These are phyloP conservation scores for Oryza coarctata DNA, from an alignment of 176 grass and related monocot genomes.

Conservation along the genomic window DNA sequence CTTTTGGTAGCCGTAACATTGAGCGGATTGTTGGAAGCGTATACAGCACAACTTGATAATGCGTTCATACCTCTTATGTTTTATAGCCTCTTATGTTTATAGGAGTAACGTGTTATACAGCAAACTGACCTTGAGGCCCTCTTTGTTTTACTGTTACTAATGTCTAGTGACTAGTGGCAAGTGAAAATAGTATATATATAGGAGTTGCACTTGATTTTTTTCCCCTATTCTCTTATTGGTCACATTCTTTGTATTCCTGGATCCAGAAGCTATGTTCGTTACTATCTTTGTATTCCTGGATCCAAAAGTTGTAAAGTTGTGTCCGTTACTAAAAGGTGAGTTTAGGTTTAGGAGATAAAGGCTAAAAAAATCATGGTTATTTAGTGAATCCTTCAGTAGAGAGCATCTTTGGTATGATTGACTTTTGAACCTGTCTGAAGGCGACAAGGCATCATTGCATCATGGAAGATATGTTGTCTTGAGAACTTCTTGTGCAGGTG, in stretches of 20 bases:
- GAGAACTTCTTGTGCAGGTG: neutral
- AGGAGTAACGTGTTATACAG: conserved; percentile 32
- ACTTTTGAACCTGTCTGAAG: neutral
- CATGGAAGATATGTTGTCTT: neutral
- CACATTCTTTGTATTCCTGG: neutral
- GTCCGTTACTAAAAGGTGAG: neutral
- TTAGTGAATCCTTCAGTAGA: conserved; percentile 13
- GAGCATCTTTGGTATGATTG: conserved; percentile 5
- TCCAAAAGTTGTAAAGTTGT: neutral
- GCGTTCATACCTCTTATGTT: conserved; percentile 94
- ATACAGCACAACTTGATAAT: conserved; percentile 89
- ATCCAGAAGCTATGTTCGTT: neutral
- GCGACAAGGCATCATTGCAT: neutral
- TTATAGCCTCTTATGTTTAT: conserved; percentile 91
- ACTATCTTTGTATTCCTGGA: neutral
- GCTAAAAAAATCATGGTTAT: neutral
- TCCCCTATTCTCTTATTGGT: neutral
- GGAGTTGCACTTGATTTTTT: conserved; percentile 5
- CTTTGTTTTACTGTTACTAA: conserved; percentile 15
- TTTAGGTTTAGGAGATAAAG: conserved; percentile 24
- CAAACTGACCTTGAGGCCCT: conserved; percentile 27
- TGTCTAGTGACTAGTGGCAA: conserved; percentile 7
- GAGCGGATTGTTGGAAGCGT: conserved; percentile 80
- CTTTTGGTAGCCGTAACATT: conserved; percentile 73
- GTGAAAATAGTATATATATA: neutral